Evolutionary conservation across 225 moss, liverwort and hornwort species (phyloP).

Genomic region (Antitrichia curtipendula): DNA sequence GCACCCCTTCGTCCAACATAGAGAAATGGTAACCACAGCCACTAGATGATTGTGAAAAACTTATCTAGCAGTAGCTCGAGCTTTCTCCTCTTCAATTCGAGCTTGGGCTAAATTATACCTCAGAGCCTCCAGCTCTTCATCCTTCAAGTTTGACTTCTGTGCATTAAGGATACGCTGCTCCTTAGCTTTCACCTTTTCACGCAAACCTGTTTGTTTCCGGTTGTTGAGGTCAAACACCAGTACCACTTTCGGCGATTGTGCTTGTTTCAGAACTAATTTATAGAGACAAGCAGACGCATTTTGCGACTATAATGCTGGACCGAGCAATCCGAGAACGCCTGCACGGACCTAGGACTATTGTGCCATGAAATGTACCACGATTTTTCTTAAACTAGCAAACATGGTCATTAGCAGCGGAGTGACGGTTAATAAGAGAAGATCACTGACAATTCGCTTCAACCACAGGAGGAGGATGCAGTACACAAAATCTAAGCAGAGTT

Average conservation of each 20-base stretch:
- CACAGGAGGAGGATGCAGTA: background rate
- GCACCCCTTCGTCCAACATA: background rate
- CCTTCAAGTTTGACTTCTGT: conserved; percentile 26
- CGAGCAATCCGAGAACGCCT: background rate
- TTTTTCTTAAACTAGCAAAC: background rate
- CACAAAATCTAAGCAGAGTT: background rate
- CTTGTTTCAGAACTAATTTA: background rate
- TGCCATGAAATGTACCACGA: background rate
- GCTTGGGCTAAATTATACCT: conserved; percentile 25
- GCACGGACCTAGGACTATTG: background rate
- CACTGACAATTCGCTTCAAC: background rate
- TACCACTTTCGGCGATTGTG: background rate
- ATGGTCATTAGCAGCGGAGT: background rate
- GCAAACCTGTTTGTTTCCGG: conserved; percentile 7
- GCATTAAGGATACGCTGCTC: conserved; percentile 22
- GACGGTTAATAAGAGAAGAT: background rate
- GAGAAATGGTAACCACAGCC: background rate
- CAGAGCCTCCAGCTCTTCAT: conserved; percentile 26
- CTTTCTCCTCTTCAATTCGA: conserved; percentile 29
- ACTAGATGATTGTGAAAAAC: background rate
- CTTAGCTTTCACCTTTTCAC: conserved; percentile 29
- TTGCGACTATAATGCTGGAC: background rate
- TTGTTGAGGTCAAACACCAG: background rate
- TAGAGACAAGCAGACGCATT: background rate
- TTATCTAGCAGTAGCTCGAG: conserved; percentile 31